Conservation (phyloP, 1,139 yeast species). For the Geotrichum histeridarum region DNA sequence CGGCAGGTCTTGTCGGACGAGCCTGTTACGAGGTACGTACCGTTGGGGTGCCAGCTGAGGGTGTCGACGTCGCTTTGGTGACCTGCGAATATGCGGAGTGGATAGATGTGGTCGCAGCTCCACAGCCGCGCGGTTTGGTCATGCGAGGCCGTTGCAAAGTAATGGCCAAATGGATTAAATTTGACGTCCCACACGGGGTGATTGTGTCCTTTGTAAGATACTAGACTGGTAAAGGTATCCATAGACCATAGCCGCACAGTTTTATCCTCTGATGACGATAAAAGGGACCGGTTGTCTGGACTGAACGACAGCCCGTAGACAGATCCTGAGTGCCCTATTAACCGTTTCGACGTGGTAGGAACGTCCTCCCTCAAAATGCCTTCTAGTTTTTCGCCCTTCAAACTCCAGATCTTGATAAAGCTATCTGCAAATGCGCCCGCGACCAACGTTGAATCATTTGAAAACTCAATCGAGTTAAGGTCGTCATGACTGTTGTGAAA, state of each 20-base stretch:
- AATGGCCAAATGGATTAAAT: conserved; percentile 92
- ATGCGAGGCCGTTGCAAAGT: conserved; percentile 94
- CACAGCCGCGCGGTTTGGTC: conserved; percentile 96
- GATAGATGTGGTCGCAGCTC: conserved; percentile 98
- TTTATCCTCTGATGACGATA: conserved; percentile 86
- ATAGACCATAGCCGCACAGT: conserved; percentile 91
- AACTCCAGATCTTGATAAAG: conserved; percentile 83
- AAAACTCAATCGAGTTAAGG: conserved; percentile 76
- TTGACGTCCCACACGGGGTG: conserved; percentile 98
- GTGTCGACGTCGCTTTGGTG: conserved; percentile 95
- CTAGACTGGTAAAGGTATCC: conserved; percentile 84
- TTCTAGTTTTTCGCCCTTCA: conserved; percentile 80
- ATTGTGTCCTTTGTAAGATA: conserved; percentile 92
- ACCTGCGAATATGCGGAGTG: conserved; percentile 93
- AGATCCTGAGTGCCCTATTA: conserved; percentile 91
- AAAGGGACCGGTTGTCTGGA: conserved; percentile 78
- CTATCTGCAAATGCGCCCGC: conserved; percentile 96
- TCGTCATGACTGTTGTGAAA: conserved; percentile 92
- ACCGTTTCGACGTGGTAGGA: conserved; percentile 45
- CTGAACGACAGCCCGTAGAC: conserved; percentile 87
- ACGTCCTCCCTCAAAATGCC: conserved; percentile 61
- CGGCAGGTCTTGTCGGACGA: conserved; percentile 92
- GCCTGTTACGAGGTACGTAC: conserved; percentile 89
- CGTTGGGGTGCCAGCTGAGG: conserved; percentile 93
- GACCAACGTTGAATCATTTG: conserved; percentile 77